Percentiles rank a stretch among this genome's conserved stretches.
phyloP scores from a whole-genome alignment of 768 basidiomycete species.

The Termitomyces sp. region DNA sequence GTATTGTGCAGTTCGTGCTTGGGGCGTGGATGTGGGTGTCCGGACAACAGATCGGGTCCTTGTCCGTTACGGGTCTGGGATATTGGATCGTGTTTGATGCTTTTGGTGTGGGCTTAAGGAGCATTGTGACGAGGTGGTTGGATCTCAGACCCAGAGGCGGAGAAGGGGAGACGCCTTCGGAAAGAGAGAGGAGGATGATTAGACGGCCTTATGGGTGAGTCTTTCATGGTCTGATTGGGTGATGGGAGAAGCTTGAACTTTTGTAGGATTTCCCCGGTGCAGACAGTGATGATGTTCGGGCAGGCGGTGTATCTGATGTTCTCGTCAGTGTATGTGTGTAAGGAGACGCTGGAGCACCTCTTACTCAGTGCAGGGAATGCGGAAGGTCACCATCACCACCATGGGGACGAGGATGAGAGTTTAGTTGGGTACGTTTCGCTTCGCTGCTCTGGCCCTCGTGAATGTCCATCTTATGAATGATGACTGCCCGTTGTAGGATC shows the following conservation, averaged over 20 bases:
- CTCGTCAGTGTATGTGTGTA: constrained; percentile 91
- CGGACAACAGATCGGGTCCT: constrained; percentile 83
- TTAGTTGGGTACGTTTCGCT: constrained; percentile 28
- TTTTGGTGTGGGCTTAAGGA: constrained; percentile 61
- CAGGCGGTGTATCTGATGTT: constrained; percentile 95
- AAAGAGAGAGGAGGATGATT: constrained; percentile 38
- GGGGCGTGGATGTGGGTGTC: constrained; percentile 81
- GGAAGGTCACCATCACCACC: constrained; percentile 60
- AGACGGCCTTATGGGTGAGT: constrained; percentile 52
- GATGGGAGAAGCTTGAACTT: neutral
- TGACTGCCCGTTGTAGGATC: constrained; percentile 30
- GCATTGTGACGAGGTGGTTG: constrained; percentile 40
- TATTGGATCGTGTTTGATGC: constrained; percentile 98
- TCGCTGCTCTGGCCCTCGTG: constrained; percentile 24
- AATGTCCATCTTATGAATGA: constrained; percentile 24
- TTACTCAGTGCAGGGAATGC: constrained; percentile 55
- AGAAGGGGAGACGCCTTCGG: constrained; percentile 10
- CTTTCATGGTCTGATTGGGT: neutral
- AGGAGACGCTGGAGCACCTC: constrained; percentile 93
- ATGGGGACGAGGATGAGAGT: constrained; percentile 48
- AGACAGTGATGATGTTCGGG: constrained; percentile 74
- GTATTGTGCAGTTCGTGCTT: constrained; percentile 48
- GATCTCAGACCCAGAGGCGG: constrained; percentile 10
- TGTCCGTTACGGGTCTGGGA: constrained; percentile 85
- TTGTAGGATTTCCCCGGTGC: constrained; percentile 55